Conservation (phyloP, 805 yeast genomes). For the Candida quercuum region DNA sequence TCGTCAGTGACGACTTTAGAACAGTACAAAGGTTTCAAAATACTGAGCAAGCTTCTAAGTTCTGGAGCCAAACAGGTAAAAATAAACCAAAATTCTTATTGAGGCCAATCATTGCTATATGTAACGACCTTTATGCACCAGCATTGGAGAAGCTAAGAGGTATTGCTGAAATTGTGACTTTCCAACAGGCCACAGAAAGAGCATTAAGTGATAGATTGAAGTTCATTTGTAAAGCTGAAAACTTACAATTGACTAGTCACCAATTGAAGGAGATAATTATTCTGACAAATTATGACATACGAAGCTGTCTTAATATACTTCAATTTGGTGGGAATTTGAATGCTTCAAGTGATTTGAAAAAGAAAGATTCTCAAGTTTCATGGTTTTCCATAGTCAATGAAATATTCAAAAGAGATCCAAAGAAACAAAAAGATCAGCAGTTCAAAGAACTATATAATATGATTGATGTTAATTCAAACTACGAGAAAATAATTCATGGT, state of each 20-base stretch:
- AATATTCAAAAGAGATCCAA: conserved; percentile 51
- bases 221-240: conserved; percentile 52
- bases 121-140: conserved; percentile 79
- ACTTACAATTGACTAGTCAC: conserved; percentile 40
- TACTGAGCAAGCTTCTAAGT: conserved; percentile 21
- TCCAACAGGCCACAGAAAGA: conserved; percentile 51
- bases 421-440: conserved; percentile 39
- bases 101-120: conserved; percentile 88
- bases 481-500: conserved; percentile 64
- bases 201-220: conserved; percentile 42
- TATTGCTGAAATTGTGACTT: conserved; percentile 63
- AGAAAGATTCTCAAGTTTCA: conserved; percentile 56
- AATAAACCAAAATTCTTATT: conserved; percentile 41
- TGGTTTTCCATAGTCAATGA: conserved; percentile 65
- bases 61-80: conserved; percentile 24
- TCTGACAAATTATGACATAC: conserved; percentile 72
- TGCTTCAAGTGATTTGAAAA: conserved; percentile 20
- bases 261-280: conserved; percentile 61
- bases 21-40: conserved; percentile 35
- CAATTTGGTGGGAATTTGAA: conserved; percentile 47
- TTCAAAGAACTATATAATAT: conserved; percentile 41
- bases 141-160: conserved; percentile 72
- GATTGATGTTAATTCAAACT: conserved; percentile 41
- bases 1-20: conserved; percentile 51
- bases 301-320: conserved; percentile 78